A percentile compares a stretch with the other conserved stretches of the same genome.
Conservation (phyloP, 805 yeast genomes). For the Schizosaccharomyces lindneri region DNA sequence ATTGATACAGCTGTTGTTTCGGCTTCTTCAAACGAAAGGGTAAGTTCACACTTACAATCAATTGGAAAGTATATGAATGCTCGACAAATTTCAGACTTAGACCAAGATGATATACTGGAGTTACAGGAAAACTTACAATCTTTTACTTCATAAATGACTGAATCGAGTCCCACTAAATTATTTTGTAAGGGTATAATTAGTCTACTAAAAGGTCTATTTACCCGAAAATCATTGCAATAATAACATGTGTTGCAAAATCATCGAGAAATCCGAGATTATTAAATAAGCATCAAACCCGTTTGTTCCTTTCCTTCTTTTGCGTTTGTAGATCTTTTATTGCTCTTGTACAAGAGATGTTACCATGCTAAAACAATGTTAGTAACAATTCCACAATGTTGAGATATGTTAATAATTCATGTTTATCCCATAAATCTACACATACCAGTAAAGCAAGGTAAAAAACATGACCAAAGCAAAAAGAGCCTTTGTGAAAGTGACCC, state of each 20-base stretch:
- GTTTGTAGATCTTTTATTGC: neutral
- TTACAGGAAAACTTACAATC: neutral
- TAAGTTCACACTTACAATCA: neutral
- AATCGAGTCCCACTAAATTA: too few species aligned
- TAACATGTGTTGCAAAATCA: too few species aligned
- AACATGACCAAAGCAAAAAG: conserved; percentile 79
- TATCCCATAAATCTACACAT: neutral
- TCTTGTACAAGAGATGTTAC: neutral
- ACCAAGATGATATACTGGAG: neutral
- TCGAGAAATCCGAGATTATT: too few species aligned
- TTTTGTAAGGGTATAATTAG: too few species aligned
- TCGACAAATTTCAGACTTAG: neutral
- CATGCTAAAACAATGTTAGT: neutral
- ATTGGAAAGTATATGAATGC: neutral
- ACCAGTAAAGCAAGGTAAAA: conserved; percentile 65
- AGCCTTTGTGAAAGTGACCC: conserved; percentile 69
- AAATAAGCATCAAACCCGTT: too few species aligned
- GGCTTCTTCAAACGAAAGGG: neutral
- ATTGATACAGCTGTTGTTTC: neutral
- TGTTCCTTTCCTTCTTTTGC: too few species aligned
- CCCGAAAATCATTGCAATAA: too few species aligned
- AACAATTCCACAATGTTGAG: too few species aligned
- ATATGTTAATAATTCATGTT: too few species aligned
- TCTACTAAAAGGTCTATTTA: too few species aligned
- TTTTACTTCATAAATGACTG: neutral